phyloP scores from a whole-genome alignment of 2,329 filamentous ascomycete genomes.

The Ascochyta pisi region DNA sequence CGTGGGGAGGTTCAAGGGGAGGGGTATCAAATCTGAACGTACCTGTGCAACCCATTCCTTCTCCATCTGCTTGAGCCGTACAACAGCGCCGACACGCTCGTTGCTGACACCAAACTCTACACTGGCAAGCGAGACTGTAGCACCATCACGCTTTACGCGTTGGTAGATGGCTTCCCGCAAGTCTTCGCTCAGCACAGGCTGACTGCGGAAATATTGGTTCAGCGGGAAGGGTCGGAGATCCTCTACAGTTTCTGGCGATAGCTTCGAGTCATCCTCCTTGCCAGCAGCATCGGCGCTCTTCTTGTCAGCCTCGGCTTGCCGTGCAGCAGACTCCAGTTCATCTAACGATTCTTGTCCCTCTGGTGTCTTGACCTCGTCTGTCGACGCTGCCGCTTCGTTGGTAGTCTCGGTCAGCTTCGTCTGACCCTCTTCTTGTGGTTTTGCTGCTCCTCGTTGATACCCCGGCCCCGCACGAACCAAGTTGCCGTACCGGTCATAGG shows the following conservation, averaged over 20 bases:
- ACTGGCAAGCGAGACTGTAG: constrained; percentile 75
- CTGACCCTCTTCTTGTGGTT: constrained; percentile 17
- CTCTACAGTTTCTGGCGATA: constrained; percentile 41
- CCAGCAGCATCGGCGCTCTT: constrained; percentile 13
- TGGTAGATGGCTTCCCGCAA: constrained; percentile 77
- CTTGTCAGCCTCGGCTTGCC: constrained; percentile 27
- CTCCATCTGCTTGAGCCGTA: constrained; percentile 85
- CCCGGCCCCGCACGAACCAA: constrained; percentile 50
- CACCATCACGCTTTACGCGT: constrained; percentile 68
- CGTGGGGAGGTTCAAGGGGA: constrained; percentile 13
- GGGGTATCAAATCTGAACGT: constrained; percentile 51
- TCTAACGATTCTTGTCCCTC: constrained; percentile 41
- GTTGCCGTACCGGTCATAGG: constrained; percentile 60
- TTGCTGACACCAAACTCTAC: constrained; percentile 80
- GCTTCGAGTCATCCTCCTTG: constrained; percentile 26
- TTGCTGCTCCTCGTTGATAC: constrained; percentile 28
- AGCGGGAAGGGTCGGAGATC: constrained; percentile 70
- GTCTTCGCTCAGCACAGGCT: constrained; percentile 75
- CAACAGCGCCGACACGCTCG: constrained; percentile 82
- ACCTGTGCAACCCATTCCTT: constrained; percentile 79
- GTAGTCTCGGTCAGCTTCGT: constrained; percentile 31
- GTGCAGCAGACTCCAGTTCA: constrained; percentile 36
- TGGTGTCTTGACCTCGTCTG: constrained; percentile 32
- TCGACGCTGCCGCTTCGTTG: constrained; percentile 27
- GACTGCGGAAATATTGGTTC: constrained; percentile 74